phyloP scores from a whole-genome alignment of 2,329 filamentous ascomycete genomes.

The Scytalidium lignicola region DNA sequence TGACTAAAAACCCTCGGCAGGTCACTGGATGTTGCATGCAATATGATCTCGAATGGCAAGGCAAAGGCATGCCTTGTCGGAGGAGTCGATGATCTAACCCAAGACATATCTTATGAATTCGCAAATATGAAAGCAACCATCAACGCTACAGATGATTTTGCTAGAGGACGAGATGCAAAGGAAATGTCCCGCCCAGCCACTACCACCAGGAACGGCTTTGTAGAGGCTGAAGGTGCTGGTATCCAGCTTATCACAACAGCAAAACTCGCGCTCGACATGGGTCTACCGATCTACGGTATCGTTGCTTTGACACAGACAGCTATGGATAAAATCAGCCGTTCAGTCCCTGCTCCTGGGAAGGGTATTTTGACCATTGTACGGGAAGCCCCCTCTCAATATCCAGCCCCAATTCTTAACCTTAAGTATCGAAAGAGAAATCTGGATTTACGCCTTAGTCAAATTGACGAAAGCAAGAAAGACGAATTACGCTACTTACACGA shows the following conservation, averaged over 20 bases:
- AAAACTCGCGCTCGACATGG: conserved; percentile 91
- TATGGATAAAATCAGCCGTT: conserved; percentile 96
- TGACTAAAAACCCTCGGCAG: too few relatives aligned
- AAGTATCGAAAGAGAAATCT: conserved; percentile 89
- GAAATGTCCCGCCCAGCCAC: conserved; percentile 97
- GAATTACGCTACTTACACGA: conserved; percentile 77
- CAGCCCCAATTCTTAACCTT: conserved; percentile 88
- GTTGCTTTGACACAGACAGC: conserved; percentile 87
- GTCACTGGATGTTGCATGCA: conserved; percentile 91
- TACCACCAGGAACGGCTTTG: conserved; percentile 91
- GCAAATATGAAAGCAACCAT: conserved; percentile 99
- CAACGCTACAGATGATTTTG: conserved; percentile 93
- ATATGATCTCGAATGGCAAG: conserved; percentile 96
- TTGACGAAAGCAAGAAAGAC: conserved; percentile 89
- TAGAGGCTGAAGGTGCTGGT: conserved; percentile 97
- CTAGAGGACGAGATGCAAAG: conserved; percentile 81
- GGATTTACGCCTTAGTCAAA: conserved; percentile 82
- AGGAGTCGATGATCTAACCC: conserved; percentile 96
- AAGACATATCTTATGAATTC: conserved; percentile 96
- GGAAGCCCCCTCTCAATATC: conserved; percentile 81
- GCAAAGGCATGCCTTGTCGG: conserved; percentile 75
- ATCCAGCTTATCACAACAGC: conserved; percentile 96
- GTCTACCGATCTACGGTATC: conserved; percentile 91
- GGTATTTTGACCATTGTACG: conserved; percentile 91
- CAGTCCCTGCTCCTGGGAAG: conserved; percentile 89